Base-by-base conservation (phyloP, 345 rosid genomes). In the Turnera subulata region DNA sequence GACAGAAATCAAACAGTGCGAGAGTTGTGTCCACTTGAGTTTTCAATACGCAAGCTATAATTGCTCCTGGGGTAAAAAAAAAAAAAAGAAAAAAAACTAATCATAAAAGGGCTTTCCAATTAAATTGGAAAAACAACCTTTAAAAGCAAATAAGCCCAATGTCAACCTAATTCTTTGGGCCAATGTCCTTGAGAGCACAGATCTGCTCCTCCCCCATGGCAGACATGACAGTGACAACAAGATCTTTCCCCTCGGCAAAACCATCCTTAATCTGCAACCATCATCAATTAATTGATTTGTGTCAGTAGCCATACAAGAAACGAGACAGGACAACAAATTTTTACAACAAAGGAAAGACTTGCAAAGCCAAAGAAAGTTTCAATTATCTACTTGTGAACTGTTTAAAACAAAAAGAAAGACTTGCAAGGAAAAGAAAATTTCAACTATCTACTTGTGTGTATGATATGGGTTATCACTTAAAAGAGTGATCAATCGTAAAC, bases 201-300 rank as follows among this genome's bases (percentile, higher is more conserved):
- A 68, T 68, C 67, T 62, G 73, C 68, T 68, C 73, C 73, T 68
- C 67, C 37, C 73, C 73, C 73, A 68, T 68, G 32, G 73, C 47
- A 35, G 55, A 56, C 67, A 68, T 68, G 57, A 68, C 73, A 16
- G 68, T 68, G 29, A 68, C 73, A 44, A 68, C 63, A 44, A 68
- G 61, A 42, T 68, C 73, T 46, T 68, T 68, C 26, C 73, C 67
- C 2, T 62, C 67, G 5, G 18, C 63, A 42, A 67, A 67, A 47
- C 72, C 72, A 47, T 55, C 66, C 61, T 67, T 67, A 50, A 67
- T 60, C 72, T 67, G 52, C 67, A 35, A 14, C 11, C n/a, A 11
- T 2, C 45, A 3, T 21, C 22, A 32, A 14, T 24, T 18, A 20
- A 1, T 15, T 9, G 13, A n/a, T n/a, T n/a, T n/a, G 10, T 21